Evolutionary conservation across 2,329 filamentous ascomycete genomes (phyloP).

Genomic region (Trichoderma atroviride): DNA sequence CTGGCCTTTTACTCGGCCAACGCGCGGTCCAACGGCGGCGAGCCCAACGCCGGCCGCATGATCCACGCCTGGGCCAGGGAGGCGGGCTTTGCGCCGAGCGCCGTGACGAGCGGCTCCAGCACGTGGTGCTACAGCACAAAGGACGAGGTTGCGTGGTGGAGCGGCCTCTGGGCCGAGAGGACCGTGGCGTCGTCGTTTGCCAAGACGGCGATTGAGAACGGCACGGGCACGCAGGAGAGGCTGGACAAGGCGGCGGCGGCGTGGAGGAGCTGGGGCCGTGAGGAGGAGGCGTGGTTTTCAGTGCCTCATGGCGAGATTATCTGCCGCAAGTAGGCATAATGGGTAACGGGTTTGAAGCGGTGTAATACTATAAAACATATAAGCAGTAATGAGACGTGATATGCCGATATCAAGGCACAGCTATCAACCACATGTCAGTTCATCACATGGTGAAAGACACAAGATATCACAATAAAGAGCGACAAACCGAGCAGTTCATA

Average conservation of each 20-base stretch:
- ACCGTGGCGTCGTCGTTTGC: slow-evolving; percentile 31
- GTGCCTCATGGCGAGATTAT: slow-evolving; percentile 28
- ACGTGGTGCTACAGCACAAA: slow-evolving; percentile 33
- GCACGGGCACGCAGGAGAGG: slow-evolving; percentile 32
- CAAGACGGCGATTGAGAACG: slow-evolving; percentile 26
- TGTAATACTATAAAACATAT: neutral
- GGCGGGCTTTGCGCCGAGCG: slow-evolving; percentile 29
- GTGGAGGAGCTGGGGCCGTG: slow-evolving; percentile 26
- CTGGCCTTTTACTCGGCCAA: slow-evolving; percentile 29
- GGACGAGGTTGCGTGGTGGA: slow-evolving; percentile 32
- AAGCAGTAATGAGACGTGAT: neutral
- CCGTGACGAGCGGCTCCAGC: slow-evolving; percentile 29
- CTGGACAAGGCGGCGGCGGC: slow-evolving; percentile 17
- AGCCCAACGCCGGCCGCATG: slow-evolving; percentile 32
- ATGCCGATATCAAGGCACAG: neutral
- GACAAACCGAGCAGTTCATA: neutral
- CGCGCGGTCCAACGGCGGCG: slow-evolving; percentile 29
- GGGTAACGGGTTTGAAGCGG: too few relatives aligned
- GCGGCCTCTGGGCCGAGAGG: slow-evolving; percentile 31
- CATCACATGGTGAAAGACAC: neutral
- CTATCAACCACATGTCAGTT: neutral
- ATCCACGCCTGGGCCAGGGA: slow-evolving; percentile 31
- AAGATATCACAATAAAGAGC: neutral
- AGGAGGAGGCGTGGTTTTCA: slow-evolving; percentile 29
- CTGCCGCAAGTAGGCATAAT: slow-evolving; percentile 25